Evolutionary conservation across 2,329 filamentous ascomycete genomes (phyloP), one percentile per base, ranked within the genome.

Genomic region (Aureobasidium uvarum): DNA sequence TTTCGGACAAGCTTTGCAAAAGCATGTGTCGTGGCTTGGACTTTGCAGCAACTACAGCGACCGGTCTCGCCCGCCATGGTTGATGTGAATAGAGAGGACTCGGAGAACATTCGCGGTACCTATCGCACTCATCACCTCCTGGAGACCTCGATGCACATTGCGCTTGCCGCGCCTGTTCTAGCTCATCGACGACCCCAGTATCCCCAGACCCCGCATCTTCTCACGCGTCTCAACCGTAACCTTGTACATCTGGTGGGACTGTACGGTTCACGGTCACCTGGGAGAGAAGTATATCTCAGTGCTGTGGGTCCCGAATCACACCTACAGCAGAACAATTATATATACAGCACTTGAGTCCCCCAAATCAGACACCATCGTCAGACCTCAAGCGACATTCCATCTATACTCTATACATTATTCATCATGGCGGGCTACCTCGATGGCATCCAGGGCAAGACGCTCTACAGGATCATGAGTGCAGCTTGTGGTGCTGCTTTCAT

Each of bases 391-490:
- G 36, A 20, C 16, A 23, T 20, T 23, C 10, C 31, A 58, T 58
- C 54, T 31, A 43, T 18, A 23, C 20, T 28, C 6, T 55, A 20
- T 10, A 36, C 14, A 20, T 38, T 6, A 36, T 2, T 10, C 36
- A 14, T 20, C 39, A 52, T 58, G 39, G 38, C 25, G 7, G 36
- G 59, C 46, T 51, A 23, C 38, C 66, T 70, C 45, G 55, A 63
- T 36, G 66, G 66, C 8, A 48, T 73, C 7, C 67, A 72, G 66
- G 72, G 72, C 54, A 69, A 69, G 48, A 45, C 69, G 38, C 69
- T 73, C 39, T 73, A 73, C 67, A 68, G 67, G 50, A 67, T 71
- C 16, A 73, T 73, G 72, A 71, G 70, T 62, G 67, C 69, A 16
- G 70, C 69, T 52, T 73, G 72, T 64, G 69, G 70, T 41, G 65